Percentiles rank a stretch among this genome's conserved stretches.
These are phyloP conservation scores for Geotrichum histeridarum DNA, from an alignment of 1,139 yeast species.

Conservation along the genomic window DNA sequence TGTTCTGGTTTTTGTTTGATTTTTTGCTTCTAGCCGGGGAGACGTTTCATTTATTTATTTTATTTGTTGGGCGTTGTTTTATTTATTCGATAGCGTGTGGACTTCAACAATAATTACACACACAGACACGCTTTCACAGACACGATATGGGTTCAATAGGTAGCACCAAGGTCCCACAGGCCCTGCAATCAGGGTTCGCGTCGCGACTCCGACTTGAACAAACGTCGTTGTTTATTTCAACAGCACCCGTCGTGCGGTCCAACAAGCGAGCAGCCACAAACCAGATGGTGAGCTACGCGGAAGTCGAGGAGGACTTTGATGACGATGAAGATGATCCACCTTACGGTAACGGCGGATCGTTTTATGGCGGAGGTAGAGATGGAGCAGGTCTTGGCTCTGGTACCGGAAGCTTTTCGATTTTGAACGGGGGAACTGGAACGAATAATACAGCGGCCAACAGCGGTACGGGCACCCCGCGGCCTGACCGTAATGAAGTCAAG, in stretches of 20 bases:
- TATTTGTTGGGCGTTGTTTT: neutral
- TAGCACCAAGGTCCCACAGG: slow-evolving; percentile 51
- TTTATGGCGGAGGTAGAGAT: slow-evolving; percentile 14
- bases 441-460: slow-evolving; percentile 7
- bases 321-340: slow-evolving; percentile 54
- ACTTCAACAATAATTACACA: neutral
- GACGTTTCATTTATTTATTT: neutral
- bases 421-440: slow-evolving; percentile 8
- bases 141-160: neutral
- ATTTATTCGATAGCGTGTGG: neutral
- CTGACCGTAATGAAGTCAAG: slow-evolving; percentile 28
- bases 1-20: neutral
- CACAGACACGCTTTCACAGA: neutral
- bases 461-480: slow-evolving; percentile 9
- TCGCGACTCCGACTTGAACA: slow-evolving; percentile 62
- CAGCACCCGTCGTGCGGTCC: slow-evolving; percentile 69
- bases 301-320: slow-evolving; percentile 69
- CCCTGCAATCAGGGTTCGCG: slow-evolving; percentile 62
- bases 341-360: slow-evolving; percentile 20
- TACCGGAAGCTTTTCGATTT: slow-evolving; percentile 18
- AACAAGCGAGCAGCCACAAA: slow-evolving; percentile 61
- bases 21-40: too few species aligned
- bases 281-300: slow-evolving; percentile 77
- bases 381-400: slow-evolving; percentile 9
- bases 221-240: slow-evolving; percentile 60